These are phyloP conservation scores for Penicillium sp. DNA, from an alignment of 2,329 filamentous ascomycete species.

Conservation along the genomic window DNA sequence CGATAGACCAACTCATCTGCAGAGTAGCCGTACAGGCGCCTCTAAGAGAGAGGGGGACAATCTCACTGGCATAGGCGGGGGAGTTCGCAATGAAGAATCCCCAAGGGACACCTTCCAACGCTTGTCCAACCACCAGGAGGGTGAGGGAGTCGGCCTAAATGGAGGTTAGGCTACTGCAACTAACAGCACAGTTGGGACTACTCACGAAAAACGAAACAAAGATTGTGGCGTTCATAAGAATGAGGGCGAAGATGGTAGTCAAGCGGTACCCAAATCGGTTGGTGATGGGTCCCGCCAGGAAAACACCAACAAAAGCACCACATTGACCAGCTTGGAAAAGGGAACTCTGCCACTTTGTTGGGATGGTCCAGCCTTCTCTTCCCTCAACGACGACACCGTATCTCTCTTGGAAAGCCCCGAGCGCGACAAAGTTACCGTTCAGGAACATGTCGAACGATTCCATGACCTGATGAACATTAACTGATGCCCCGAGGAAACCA, in stretches of 20 bases:
- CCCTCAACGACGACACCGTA: slow-evolving; percentile 37
- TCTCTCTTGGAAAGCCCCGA: slow-evolving; percentile 37
- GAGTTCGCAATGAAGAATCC: slow-evolving; percentile 34
- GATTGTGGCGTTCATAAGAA: slow-evolving; percentile 59
- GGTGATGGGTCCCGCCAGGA: slow-evolving; percentile 61
- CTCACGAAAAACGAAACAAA: slow-evolving; percentile 59
- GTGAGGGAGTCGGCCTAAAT: slow-evolving; percentile 42
- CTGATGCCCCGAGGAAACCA: not conserved
- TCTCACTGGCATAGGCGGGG: slow-evolving; percentile 32
- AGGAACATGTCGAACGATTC: slow-evolving; percentile 53
- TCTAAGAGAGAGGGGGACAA: slow-evolving; percentile 29
- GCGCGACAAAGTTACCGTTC: slow-evolving; percentile 50
- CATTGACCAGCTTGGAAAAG: slow-evolving; percentile 57
- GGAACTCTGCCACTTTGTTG: slow-evolving; percentile 54
- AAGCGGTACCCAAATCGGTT: slow-evolving; percentile 60
- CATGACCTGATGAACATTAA: slow-evolving; percentile 45
- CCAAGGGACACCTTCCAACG: slow-evolving; percentile 33
- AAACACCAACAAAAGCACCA: slow-evolving; percentile 61
- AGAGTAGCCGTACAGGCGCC: slow-evolving; percentile 29
- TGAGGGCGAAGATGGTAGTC: slow-evolving; percentile 56
- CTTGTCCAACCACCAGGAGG: slow-evolving; percentile 39
- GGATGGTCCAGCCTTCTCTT: slow-evolving; percentile 29
- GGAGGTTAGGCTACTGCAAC: slow-evolving; percentile 1
- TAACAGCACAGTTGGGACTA: not conserved
- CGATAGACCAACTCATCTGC: slow-evolving; percentile 34